Percentiles rank a stretch among this genome's conserved stretches.
Conservation (phyloP, 768 basidiomycete genomes). For the Collybiopsis confluens region DNA sequence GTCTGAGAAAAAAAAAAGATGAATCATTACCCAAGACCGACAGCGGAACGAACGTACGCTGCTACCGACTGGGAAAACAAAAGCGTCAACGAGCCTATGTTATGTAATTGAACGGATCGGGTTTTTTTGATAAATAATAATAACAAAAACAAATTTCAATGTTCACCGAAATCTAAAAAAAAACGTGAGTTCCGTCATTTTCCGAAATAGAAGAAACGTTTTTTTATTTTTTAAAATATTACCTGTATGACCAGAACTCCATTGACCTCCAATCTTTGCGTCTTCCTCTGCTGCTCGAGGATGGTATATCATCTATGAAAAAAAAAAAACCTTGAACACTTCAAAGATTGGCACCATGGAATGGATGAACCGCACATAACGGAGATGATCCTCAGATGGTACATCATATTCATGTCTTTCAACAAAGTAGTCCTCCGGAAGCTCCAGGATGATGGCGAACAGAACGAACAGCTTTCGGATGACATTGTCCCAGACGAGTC, state of each 20-base stretch:
- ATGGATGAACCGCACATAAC: slow-evolving; percentile 19
- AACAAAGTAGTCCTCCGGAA: slow-evolving; percentile 42
- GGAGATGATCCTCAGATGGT: slow-evolving; percentile 28
- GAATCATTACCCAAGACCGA: neutral
- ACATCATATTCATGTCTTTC: slow-evolving; percentile 33
- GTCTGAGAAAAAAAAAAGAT: slow-evolving; percentile 10
- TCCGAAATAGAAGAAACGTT: neutral
- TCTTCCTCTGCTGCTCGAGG: slow-evolving; percentile 37
- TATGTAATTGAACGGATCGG: neutral
- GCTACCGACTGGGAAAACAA: slow-evolving; percentile 33
- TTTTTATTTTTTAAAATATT: too few species aligned
- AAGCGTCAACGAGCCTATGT: slow-evolving; percentile 28
- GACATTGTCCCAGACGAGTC: slow-evolving; percentile 26
- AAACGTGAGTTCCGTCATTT: neutral
- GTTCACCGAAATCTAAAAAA: slow-evolving; percentile 12
- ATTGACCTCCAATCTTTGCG: slow-evolving; percentile 35
- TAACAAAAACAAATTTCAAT: neutral
- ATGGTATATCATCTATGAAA: slow-evolving; percentile 28
- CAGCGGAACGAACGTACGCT: slow-evolving; percentile 11
- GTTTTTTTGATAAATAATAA: neutral
- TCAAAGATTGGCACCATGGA: neutral
- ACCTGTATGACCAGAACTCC: slow-evolving; percentile 45
- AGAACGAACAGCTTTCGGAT: slow-evolving; percentile 24
- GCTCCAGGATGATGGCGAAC: slow-evolving; percentile 38
- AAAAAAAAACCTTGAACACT: too few species aligned